phyloP scores from a whole-genome alignment of 176 grass and related monocot genomes.

The Bolboschoenus planiculmis region DNA sequence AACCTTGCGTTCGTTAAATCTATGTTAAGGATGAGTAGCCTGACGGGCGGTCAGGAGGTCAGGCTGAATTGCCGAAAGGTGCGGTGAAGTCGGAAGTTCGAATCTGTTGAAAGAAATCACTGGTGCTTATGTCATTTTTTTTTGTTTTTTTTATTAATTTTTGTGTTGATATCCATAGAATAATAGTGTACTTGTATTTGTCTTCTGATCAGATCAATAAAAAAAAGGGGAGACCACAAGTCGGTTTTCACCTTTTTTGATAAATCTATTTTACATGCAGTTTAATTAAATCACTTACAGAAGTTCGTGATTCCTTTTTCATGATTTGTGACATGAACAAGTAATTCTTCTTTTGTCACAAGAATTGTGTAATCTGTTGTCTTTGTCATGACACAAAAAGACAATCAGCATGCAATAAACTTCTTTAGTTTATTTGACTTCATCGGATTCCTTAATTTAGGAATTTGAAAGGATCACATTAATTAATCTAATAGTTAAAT shows the following conservation, averaged over 20 bases:
- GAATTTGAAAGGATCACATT: background rate
- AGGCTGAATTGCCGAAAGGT: constrained; percentile 62
- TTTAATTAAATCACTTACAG: constrained; percentile 1
- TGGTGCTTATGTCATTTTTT: background rate
- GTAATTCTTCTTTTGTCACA: background rate
- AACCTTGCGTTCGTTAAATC: constrained; percentile 56
- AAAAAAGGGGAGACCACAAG: constrained; percentile 11
- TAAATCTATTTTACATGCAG: constrained; percentile 1
- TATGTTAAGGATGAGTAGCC: constrained; percentile 62
- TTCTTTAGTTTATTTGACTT: constrained; percentile 4
- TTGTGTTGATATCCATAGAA: constrained; percentile 25
- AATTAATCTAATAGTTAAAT: background rate
- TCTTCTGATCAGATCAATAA: background rate
- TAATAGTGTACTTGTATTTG: constrained; percentile 16
- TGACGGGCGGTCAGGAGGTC: constrained; percentile 60
- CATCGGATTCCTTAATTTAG: background rate
- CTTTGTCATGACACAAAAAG: background rate
- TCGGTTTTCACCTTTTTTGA: constrained; percentile 3
- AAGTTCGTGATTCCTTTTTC: background rate
- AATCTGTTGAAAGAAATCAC: background rate
- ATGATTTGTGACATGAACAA: background rate
- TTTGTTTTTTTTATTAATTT: background rate
- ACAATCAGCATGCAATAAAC: background rate
- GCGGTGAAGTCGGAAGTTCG: background rate
- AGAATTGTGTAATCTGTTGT: background rate